Conservation (phyloP, 1,139 yeast species). For the Dujonia santamariae region DNA sequence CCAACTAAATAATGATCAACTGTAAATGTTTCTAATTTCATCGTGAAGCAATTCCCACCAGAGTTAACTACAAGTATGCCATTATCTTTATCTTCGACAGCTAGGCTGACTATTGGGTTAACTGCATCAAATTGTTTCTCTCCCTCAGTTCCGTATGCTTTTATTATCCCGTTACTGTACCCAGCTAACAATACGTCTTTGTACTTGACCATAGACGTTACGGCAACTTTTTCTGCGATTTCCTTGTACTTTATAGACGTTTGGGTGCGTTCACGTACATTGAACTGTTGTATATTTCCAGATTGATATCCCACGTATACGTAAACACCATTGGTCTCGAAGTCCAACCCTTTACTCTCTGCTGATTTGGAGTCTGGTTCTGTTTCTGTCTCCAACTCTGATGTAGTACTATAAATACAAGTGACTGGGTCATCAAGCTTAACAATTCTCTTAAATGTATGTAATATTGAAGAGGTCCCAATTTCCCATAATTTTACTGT, state of each 20-base stretch:
- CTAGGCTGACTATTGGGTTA: background rate
- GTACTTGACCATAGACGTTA: slow-evolving; percentile 11
- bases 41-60: slow-evolving; percentile 1
- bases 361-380: background rate
- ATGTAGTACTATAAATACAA: slow-evolving; percentile 14
- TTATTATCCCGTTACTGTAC: slow-evolving; percentile 11
- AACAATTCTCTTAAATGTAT: slow-evolving; percentile 32
- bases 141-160: slow-evolving; percentile 4
- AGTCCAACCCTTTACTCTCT: slow-evolving; percentile 19
- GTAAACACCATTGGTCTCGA: slow-evolving; percentile 33
- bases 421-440: slow-evolving; percentile 31
- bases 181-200: slow-evolving; percentile 22
- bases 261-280: slow-evolving; percentile 19
- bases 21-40: background rate
- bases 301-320: slow-evolving; percentile 42
- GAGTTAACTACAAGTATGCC: background rate
- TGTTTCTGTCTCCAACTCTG: background rate
- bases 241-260: slow-evolving; percentile 10
- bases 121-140: slow-evolving; percentile 6
- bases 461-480: slow-evolving; percentile 47
- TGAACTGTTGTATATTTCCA: slow-evolving; percentile 34
- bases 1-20: slow-evolving; percentile 5
- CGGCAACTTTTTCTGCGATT: slow-evolving; percentile 8
- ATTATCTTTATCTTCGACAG: background rate
- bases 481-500: slow-evolving; percentile 65